A percentile compares a stretch with the other conserved stretches of the same genome.
phyloP scores from a whole-genome alignment of 1,284 basidiomycete genomes.

The Leccinum pachyderme region DNA sequence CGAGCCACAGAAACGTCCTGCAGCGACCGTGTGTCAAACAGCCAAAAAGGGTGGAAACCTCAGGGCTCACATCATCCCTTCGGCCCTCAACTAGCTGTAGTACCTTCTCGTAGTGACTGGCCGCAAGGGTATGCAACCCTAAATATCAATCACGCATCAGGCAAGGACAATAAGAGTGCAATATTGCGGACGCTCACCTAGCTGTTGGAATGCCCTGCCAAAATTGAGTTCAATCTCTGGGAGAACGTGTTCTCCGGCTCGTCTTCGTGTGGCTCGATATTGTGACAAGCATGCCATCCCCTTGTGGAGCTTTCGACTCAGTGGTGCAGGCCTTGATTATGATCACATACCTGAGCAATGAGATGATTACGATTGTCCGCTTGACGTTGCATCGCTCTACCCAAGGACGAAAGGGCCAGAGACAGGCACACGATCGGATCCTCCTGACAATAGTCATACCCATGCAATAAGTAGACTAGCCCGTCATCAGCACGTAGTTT shows the following conservation, averaged over 20 bases:
- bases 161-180: not conserved
- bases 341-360: constrained; percentile 59
- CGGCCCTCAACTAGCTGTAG: constrained; percentile 57
- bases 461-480: constrained; percentile 86
- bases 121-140: constrained; percentile 81
- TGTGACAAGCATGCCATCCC: constrained; percentile 79
- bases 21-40: not conserved
- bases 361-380: constrained; percentile 92
- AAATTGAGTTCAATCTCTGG: constrained; percentile 89
- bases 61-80: constrained; percentile 17
- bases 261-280: constrained; percentile 62
- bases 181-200: constrained; percentile 52
- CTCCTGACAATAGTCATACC: constrained; percentile 79
- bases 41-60: not conserved
- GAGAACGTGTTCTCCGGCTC: constrained; percentile 40
- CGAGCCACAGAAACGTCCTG: constrained; percentile 36
- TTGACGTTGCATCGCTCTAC: constrained; percentile 90
- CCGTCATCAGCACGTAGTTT: not conserved
- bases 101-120: constrained; percentile 79
- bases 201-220: constrained; percentile 86
- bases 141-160: constrained; percentile 2
- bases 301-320: constrained; percentile 37
- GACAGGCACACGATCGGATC: constrained; percentile 86
- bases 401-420: constrained; percentile 81
- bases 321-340: no score